Evolutionary conservation across 352 stramenopile species (phyloP), one percentile per base, ranked within the genome.

Genomic region (Phytophthora hibernalis): DNA sequence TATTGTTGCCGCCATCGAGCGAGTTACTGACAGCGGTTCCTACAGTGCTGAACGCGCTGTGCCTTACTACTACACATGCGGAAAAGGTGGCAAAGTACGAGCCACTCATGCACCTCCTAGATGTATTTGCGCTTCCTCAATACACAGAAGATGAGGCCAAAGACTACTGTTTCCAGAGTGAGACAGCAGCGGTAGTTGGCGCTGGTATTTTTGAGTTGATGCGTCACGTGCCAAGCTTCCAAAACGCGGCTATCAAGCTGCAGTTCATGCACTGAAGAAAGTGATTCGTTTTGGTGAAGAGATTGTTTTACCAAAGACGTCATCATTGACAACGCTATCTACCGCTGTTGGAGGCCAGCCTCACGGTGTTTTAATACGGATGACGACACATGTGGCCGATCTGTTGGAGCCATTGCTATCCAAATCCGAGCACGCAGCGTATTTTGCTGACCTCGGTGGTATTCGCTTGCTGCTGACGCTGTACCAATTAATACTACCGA

Each of bases 141-240:
- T 99, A 98, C 73, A 93, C 86, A 3, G 59, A 77, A 51, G 82
- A 91, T 37, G 65, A 98, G 87, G 82, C 80, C 61, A 70, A 80
- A 65, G 70, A 97, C 42, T 77, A 66, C 15, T 98, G 90, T 59
- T 81, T 99, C 10, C 82, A 98, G 49, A 94, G 91, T 44, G 96
- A 98, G 68, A 93, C 98, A 49, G 85, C 94, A 20, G 87, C 92
- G 12, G 95, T 98, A 33, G 87, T 99, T 47, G 97, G 96, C 2
- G 92, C 90, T 6, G 96, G 96, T 11, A 77, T 99, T 35, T 98
- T 99, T 72, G 97, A 99, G 74, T 76, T 99, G 21, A 98, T 99
- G 92, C 88, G 96, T 5, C 96, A 99, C 72, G 90, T 98, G 42
- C 85, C 92, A 31, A 86, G 74, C 30, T 88, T 99, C 43, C 92